Base-by-base conservation (phyloP, 2,329 filamentous ascomycete genomes). In the Sclerotinia borealis region DNA sequence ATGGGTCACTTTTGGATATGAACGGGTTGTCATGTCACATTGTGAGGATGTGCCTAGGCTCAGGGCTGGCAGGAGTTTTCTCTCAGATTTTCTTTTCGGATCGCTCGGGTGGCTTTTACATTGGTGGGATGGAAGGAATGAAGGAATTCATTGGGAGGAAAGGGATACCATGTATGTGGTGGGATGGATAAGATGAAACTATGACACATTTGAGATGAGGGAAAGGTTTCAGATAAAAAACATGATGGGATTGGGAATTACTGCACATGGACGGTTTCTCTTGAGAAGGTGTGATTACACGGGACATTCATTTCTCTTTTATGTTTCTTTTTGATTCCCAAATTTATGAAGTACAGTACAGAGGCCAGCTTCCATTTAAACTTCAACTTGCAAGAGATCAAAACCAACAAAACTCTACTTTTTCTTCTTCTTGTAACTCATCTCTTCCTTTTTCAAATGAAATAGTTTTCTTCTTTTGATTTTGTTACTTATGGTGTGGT, bases 51-150 rank as follows among this genome's bases (percentile, higher is more conserved):
- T 59, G 52, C 54, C 54, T 47, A 43, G 50, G 41, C 34, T 56
- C 48, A 54, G 61, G 61, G 61, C 47, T 50, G 61, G 48, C 34
- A 50, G 61, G 61, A 63, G 61, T 63, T 63, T 56, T 56, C 39
- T 43, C 59, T 5, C 36, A 49, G 34, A 56, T 43, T 48, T 62
- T 58, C 41, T 50, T 41, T 59, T 49, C 55, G 27, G 22, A 31
- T 59, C 27, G 27, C 41, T 59, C 7, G 19, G 43, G 52, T 41
- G 59, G 55, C 36, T 52, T 51, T 45, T 61, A 52, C 39, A 63
- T 52, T 61, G 55, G n/a, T 63, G 25, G 55, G 62, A 60, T 29
- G 62, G 50, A 47, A 52, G 47, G 62, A 25, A 60, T 52, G 62
- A 29, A 41, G 10, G 48, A 29, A 47, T 50, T 48, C 45, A 50